These are phyloP conservation scores for Emergomyces orientalis DNA, from an alignment of 2,329 filamentous ascomycete species.

Conservation along the genomic window DNA sequence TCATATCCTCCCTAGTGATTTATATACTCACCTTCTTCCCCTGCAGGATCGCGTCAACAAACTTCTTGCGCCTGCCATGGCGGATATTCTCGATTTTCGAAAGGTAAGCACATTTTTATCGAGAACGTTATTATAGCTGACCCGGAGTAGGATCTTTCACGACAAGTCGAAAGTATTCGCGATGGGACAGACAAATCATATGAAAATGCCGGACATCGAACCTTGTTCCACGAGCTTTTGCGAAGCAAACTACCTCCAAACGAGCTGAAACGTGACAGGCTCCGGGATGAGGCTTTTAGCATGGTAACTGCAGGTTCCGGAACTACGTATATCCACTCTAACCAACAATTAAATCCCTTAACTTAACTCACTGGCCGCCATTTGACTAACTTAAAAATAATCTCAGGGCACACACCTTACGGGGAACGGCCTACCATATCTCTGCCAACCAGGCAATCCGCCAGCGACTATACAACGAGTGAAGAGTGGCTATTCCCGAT, in stretches of 20 bases:
- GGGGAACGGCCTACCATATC: not conserved
- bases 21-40: not conserved
- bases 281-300: not conserved
- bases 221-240: not conserved
- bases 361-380: not conserved
- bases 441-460: not conserved
- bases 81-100: not conserved
- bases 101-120: not conserved
- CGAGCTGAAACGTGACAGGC: not conserved
- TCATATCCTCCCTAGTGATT: not conserved
- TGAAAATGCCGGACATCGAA: not conserved
- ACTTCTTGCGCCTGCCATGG: not conserved
- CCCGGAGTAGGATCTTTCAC: not conserved
- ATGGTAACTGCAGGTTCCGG: not conserved
- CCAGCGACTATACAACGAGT: not conserved
- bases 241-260: not conserved
- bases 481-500: not conserved
- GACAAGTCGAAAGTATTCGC: not conserved
- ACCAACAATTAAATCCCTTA: not conserved
- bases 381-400: not conserved
- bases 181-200: not conserved
- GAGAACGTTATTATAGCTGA: not conserved
- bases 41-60: not conserved
- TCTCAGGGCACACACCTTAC: not conserved
- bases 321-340: not conserved